Evolutionary conservation across 2,329 filamentous ascomycete genomes (phyloP), one percentile per base, ranked within the genome.

Genomic region (Lojkania enalia): DNA sequence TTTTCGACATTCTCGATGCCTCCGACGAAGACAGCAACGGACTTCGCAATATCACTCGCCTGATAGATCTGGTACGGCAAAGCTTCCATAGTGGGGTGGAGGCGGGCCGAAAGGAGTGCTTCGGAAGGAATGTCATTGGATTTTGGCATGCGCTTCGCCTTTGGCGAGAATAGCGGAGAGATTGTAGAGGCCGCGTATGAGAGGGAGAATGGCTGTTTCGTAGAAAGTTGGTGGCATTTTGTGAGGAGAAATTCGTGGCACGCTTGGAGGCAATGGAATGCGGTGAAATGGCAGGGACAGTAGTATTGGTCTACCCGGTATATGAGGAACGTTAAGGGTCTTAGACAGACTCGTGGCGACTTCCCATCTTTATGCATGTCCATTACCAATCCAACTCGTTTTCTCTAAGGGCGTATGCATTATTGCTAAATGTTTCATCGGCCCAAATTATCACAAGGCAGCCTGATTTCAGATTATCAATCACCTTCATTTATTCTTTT

Each of bases 21-120:
- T 2, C 60, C 71, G 35, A 77, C 52, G 33, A 74, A 71, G 1
- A 60, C 50, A 16, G 71, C 65, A 25, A 72, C 52, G 43, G 63
- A 62, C 45, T 75, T 76, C 27, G 73, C 67, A 1, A 63, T 62
- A 57, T 77, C 72, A 55, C 66, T 72, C 44, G 66, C 52, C 31
- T 61, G 59, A 44, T 77, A 71, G 57, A 82, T 64, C 55, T 82
- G 79, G 64, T 68, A 79, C 46, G 67, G 46, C 35, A 82, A 61
- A 3, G 71, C 58, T n/a, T 60, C 48, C 79, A 82, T 81, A 62
- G 80, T 76, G 0, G 69, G 69, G 44, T 70, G 60, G 15, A 82
- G 66, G 2, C 67, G 67, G n/a, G 69, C 65, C 5, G 70, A 61
- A 35, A 76, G 44, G 35, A 76, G 59, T 19, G 70, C 64, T 3